These are phyloP conservation scores for Colletotrichum incanum DNA, from an alignment of 2,329 filamentous ascomycete species.

Conservation along the genomic window DNA sequence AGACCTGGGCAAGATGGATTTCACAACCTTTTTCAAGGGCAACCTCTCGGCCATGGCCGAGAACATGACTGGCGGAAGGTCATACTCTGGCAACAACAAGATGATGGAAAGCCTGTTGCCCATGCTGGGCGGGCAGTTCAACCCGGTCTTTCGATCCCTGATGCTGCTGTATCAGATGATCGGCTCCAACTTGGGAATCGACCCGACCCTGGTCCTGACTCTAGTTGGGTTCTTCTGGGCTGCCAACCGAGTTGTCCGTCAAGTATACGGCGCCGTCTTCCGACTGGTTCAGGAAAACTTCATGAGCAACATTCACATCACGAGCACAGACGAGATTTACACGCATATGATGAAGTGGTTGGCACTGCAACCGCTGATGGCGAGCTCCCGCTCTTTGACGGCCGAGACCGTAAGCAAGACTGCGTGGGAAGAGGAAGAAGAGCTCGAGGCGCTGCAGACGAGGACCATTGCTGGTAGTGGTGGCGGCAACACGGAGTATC, in stretches of 20 bases:
- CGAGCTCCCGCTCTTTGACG: constrained; percentile 66
- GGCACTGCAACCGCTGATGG: constrained; percentile 66
- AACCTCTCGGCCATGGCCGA: constrained; percentile 41
- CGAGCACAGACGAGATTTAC: constrained; percentile 72
- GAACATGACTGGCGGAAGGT: constrained; percentile 36
- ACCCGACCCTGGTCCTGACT: constrained; percentile 64
- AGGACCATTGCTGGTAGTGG: constrained; percentile 55
- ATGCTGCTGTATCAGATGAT: constrained; percentile 61
- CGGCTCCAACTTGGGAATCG: constrained; percentile 62
- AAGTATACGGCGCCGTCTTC: constrained; percentile 54
- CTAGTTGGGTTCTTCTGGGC: constrained; percentile 65
- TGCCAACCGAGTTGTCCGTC: constrained; percentile 54
- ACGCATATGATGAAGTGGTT: constrained; percentile 72
- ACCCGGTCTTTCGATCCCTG: constrained; percentile 41
- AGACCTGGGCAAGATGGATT: constrained; percentile 40
- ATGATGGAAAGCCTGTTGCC: constrained; percentile 42
- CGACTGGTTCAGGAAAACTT: constrained; percentile 61
- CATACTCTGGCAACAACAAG: constrained; percentile 34
- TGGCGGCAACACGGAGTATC: constrained; percentile 57
- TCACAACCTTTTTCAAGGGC: constrained; percentile 34
- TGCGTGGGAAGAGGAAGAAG: constrained; percentile 71
- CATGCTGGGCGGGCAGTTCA: constrained; percentile 44
- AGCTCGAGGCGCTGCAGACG: constrained; percentile 57
- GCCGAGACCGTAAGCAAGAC: constrained; percentile 70
- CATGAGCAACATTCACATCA: constrained; percentile 68